Conservation (phyloP, 768 basidiomycete species). For the Daedaleopsis sinensis region DNA sequence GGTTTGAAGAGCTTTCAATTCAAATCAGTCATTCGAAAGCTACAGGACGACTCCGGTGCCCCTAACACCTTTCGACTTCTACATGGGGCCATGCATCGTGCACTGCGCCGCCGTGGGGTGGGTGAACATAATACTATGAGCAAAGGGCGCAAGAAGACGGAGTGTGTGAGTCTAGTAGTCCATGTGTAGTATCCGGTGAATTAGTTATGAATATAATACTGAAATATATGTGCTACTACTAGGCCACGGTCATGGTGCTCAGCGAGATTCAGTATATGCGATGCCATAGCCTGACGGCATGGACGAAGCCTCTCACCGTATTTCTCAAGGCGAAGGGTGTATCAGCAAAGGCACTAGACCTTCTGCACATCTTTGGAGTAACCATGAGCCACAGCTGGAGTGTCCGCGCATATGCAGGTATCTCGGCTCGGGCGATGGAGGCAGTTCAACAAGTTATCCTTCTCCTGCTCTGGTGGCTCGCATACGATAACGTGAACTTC, state of each 20-base stretch:
- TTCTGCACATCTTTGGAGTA: conserved; percentile 6
- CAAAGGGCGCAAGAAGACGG: no score
- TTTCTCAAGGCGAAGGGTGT: conserved; percentile 11
- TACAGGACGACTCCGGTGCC: no score
- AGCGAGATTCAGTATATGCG: conserved; percentile 2
- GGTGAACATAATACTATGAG: no score
- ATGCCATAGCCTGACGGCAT: background rate
- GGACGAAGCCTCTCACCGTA: background rate
- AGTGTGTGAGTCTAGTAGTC: no score
- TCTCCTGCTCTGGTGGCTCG: background rate
- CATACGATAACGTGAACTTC: background rate
- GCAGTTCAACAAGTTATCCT: background rate
- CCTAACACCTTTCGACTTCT: no score
- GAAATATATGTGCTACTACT: no score
- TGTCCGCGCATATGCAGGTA: background rate
- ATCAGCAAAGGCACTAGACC: conserved; percentile 9
- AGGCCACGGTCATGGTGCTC: conserved; percentile 1
- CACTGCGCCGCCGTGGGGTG: no score
- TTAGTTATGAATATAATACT: no score
- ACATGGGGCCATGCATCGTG: no score
- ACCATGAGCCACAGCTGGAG: conserved; percentile 17
- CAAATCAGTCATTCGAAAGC: no score
- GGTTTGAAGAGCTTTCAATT: no score
- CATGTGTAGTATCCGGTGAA: no score
- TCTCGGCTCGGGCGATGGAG: background rate